Percentiles rank a stretch among this genome's conserved stretches.
phyloP scores from a whole-genome alignment of 352 stramenopile genomes.

The Pythium myriotylum region DNA sequence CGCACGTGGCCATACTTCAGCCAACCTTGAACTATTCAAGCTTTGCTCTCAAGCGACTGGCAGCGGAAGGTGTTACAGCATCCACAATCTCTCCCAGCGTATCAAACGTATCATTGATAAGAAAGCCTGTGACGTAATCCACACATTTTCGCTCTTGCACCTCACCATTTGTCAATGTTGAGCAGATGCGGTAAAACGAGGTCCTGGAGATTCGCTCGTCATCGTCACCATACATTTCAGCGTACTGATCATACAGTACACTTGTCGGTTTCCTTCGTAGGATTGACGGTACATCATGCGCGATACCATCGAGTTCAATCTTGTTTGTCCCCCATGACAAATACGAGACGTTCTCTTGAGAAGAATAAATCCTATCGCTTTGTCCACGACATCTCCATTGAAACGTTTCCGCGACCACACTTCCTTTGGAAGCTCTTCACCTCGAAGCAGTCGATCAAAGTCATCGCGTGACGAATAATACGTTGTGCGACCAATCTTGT shows the following conservation, averaged over 20 bases:
- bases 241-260: conserved; percentile 11
- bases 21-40: conserved; percentile 5
- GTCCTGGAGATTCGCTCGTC: not conserved
- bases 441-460: not conserved
- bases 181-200: conserved; percentile 10
- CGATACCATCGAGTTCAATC: not conserved
- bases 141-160: not conserved
- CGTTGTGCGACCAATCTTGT: not conserved
- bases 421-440: no score
- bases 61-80: not conserved
- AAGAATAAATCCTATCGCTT: conserved; percentile 3
- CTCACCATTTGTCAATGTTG: not conserved
- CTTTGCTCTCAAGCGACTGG: not conserved
- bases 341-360: conserved; percentile 13
- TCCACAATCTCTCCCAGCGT: not conserved
- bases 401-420: no score
- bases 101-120: conserved; percentile 16
- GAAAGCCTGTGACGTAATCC: conserved; percentile 12
- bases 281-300: conserved; percentile 11
- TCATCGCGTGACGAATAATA: conserved; percentile 4
- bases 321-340: conserved; percentile 14
- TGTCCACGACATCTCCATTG: no score
- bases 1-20: conserved; percentile 20
- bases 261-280: conserved; percentile 3
- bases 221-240: not conserved